Conservation (phyloP, 2,329 filamentous ascomycete genomes). For the Cryphonectria japonica region DNA sequence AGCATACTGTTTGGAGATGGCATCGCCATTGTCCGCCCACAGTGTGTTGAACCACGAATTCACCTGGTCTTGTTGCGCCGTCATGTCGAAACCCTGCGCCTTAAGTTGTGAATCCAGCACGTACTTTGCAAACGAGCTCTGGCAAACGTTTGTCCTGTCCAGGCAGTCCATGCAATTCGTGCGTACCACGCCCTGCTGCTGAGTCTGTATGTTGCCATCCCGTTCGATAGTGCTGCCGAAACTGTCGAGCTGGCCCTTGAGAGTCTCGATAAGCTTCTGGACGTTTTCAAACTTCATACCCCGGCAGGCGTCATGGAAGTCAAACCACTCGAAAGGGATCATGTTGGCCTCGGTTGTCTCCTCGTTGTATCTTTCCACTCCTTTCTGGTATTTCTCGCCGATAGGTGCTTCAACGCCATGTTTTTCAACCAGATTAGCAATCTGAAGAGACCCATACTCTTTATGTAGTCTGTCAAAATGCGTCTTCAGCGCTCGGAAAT, state of each 20-base stretch:
- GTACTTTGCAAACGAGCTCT: conserved; percentile 85
- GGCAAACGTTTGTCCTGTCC: conserved; percentile 93
- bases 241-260: conserved; percentile 69
- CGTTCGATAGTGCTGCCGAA: conserved; percentile 71
- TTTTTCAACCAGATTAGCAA: conserved; percentile 86
- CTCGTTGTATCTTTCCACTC: conserved; percentile 69
- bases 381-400: conserved; percentile 75
- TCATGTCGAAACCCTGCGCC: conserved; percentile 75
- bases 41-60: conserved; percentile 94
- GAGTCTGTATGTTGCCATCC: conserved; percentile 46
- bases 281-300: conserved; percentile 99
- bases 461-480: conserved; percentile 75
- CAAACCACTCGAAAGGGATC: conserved; percentile 90
- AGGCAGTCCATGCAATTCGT: conserved; percentile 99
- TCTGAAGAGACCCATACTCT: conserved; percentile 76
- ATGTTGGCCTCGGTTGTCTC: conserved; percentile 51
- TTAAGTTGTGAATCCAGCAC: conserved; percentile 81
- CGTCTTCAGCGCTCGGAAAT: conserved; percentile 74
- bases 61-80: conserved; percentile 73
- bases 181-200: conserved; percentile 77
- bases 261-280: conserved; percentile 71
- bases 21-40: conserved; percentile 98
- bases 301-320: conserved; percentile 89
- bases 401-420: conserved; percentile 80
- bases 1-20: conserved; percentile 93